Conservation (phyloP, 2,329 filamentous ascomycete genomes). For the Phyllosticta paracitricarpa region DNA sequence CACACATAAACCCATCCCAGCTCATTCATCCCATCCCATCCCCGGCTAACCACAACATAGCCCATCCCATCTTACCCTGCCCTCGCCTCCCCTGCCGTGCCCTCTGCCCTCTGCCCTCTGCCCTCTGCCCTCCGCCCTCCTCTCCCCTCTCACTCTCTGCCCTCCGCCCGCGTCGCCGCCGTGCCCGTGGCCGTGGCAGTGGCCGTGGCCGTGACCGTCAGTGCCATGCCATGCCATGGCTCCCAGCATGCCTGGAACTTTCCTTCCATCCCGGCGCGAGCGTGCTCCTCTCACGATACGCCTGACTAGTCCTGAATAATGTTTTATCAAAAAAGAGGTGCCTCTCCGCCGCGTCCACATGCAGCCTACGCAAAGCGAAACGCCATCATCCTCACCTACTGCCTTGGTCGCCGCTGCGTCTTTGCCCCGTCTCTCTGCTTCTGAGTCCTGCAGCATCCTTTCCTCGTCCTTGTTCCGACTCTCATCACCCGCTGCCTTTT, state of each 20-base stretch:
- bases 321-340: constrained; percentile 26
- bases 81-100: not conserved
- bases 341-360: constrained; percentile 22
- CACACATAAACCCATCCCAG: too few species aligned
- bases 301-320: constrained; percentile 24
- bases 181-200: not conserved
- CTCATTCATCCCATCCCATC: too few species aligned
- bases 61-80: too few species aligned
- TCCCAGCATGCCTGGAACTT: constrained; percentile 25
- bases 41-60: too few species aligned
- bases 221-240: not conserved
- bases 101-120: not conserved
- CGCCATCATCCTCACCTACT: constrained; percentile 11
- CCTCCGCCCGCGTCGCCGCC: not conserved
- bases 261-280: constrained; percentile 16
- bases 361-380: constrained; percentile 16
- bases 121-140: not conserved
- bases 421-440: too few species aligned
- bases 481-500: constrained; percentile 11
- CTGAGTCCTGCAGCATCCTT: not conserved
- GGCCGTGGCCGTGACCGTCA: not conserved
- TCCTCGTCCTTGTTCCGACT: constrained; percentile 11
- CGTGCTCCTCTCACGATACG: constrained; percentile 13
- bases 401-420: constrained; percentile 4
- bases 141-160: not conserved